Percentiles rank a stretch among this genome's conserved stretches.
phyloP scores from a whole-genome alignment of 208 protist species.

The Trichomonas vaginalis region DNA sequence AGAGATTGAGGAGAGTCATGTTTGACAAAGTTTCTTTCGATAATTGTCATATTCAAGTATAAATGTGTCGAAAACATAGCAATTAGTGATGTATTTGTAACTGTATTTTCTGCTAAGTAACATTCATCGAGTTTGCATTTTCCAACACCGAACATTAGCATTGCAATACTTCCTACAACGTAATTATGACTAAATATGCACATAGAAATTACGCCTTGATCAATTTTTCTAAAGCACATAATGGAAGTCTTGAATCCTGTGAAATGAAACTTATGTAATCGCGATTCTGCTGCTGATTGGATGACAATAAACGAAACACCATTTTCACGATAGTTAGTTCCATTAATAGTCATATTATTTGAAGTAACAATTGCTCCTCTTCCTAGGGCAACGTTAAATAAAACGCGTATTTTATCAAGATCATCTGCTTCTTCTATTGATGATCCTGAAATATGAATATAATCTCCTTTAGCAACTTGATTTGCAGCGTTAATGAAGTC shows the following conservation, averaged over 20 bases:
- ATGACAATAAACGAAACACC: not conserved
- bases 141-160: not conserved
- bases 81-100: not conserved
- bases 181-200: not conserved
- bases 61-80: slow-evolving; percentile 14
- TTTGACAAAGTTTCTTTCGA: not conserved
- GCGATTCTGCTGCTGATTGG: not conserved
- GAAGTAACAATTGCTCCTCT: not conserved
- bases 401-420: not conserved
- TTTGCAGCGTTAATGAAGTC: not conserved
- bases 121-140: slow-evolving; percentile 17
- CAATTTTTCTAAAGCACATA: not conserved
- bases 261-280: not conserved
- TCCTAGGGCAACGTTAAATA: not conserved
- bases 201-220: not conserved
- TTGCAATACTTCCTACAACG: not conserved
- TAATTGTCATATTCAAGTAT: not conserved
- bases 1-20: not conserved
- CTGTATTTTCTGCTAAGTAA: not conserved
- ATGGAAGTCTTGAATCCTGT: not conserved
- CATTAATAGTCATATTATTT: slow-evolving; percentile 13
- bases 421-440: not conserved
- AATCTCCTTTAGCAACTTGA: not conserved
- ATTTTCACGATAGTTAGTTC: not conserved
- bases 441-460: not conserved